Percentiles rank a stretch among this genome's conserved stretches.
Evolutionary conservation across 176 grass and related monocot species (phyloP).

Genomic region (Cenchrus purpureus): DNA sequence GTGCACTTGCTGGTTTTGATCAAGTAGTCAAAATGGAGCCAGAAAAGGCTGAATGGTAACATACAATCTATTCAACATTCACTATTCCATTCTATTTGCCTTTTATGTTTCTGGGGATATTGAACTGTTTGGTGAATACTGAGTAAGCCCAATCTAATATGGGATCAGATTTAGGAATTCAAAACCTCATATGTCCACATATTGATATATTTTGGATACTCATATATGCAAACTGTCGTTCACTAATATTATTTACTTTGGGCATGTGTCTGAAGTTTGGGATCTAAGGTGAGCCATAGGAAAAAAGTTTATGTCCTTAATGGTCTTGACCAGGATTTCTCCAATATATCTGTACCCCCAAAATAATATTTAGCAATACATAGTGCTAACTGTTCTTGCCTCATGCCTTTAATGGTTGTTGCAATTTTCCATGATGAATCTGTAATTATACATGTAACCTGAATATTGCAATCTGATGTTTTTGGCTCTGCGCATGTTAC

Average conservation of each 20-base stretch:
- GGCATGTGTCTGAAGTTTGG: background rate
- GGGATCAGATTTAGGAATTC: background rate
- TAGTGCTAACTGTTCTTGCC: background rate
- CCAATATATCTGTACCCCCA: background rate
- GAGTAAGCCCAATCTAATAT: conserved; percentile 11
- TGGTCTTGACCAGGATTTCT: background rate
- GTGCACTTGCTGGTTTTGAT: conserved; percentile 91
- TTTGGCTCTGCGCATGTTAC: conserved; percentile 10
- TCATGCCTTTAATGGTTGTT: background rate
- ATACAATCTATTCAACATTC: background rate
- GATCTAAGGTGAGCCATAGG: background rate
- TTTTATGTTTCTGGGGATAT: background rate
- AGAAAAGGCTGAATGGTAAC: conserved; percentile 95
- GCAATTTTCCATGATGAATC: background rate
- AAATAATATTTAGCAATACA: background rate
- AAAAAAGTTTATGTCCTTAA: conserved; percentile 1
- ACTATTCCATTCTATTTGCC: background rate
- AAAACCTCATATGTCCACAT: background rate
- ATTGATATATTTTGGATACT: conserved; percentile 10
- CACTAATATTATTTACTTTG: background rate
- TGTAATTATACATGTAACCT: background rate
- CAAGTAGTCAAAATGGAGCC: conserved; percentile 93
- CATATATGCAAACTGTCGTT: background rate
- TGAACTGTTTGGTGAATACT: conserved; percentile 12
- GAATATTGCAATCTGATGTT: too few relatives aligned